Base-by-base conservation (phyloP, 768 basidiomycete species). In the Mycena amicta region DNA sequence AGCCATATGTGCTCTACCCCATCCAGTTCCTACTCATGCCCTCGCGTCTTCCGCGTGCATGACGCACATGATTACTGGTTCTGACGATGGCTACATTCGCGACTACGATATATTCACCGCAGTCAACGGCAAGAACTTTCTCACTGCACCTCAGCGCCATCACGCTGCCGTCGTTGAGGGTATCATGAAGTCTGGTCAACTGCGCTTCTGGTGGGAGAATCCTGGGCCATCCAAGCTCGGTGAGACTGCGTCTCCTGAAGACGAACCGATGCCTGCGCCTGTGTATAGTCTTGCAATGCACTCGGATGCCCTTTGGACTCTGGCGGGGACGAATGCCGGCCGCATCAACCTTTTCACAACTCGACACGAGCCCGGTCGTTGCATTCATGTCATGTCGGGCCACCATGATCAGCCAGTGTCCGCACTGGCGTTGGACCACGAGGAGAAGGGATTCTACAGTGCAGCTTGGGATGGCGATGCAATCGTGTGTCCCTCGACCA, bases 391-490 rank as follows among this genome's bases (percentile, higher is more conserved):
- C 11, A 82, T 94, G 75, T 80, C 80, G 55, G 90, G 88, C 1
- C 94, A 96, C 68, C 81, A 82, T 51, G 86, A 88, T 2, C 58
- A 57, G 2, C 89, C 92, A 25, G 86, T 99, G 18, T 96, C 95
- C 43, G 87, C 88, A n/a, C 77, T 99, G 55, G 80, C 87, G 1
- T 76, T 99, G 63, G 81, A 87, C 59, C 83, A 90, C 61, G 87
- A 91, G 57, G 93, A 98, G 71, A 90, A 89, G 63, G 84, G 88
- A 0, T 84, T 95, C 62, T 88, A 94, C 66, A 95, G 93, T 68
- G 95, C 92, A 4, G 89, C 93, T 20, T 98, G 96, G 95, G 97
- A 98, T 69, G 92, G 93, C 12, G 86, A 90, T 64, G 89, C 92
- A 15, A 79, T 86, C 45, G 95, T 94, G 71, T 71, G 91, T 80